Percentiles rank a stretch among this genome's conserved stretches.
These are phyloP conservation scores for Boletus vinaceobasis DNA, from an alignment of 768 basidiomycete species.

Conservation along the genomic window DNA sequence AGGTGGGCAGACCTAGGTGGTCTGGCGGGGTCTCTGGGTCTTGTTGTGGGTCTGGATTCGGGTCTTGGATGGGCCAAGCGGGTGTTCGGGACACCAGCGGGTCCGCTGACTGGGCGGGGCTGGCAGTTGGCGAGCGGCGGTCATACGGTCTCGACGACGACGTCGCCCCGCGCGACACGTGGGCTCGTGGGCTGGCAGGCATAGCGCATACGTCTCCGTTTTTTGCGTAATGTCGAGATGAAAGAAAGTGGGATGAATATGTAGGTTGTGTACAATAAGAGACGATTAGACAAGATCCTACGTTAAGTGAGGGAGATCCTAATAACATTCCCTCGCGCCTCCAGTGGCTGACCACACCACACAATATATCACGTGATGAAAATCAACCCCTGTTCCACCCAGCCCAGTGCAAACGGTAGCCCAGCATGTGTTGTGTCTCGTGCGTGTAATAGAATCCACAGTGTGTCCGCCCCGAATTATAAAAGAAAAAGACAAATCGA, in stretches of 20 bases:
- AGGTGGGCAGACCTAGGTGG: conserved; percentile 57
- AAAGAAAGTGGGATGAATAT: conserved; percentile 15
- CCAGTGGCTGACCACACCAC: conserved; percentile 29
- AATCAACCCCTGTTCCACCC: conserved; percentile 18
- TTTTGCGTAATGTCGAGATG: neutral
- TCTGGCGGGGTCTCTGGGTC: conserved; percentile 10
- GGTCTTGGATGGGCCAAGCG: neutral
- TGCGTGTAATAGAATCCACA: neutral
- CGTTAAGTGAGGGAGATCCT: conserved; percentile 2
- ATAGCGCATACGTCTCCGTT: conserved; percentile 4
- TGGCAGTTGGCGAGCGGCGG: conserved; percentile 11
- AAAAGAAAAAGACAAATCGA: neutral
- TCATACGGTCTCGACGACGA: conserved; percentile 23
- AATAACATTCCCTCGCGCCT: conserved; percentile 10
- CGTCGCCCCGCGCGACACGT: conserved; percentile 1
- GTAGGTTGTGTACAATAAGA: conserved; percentile 25
- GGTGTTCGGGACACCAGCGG: neutral
- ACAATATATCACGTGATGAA: conserved; percentile 29
- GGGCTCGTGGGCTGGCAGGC: conserved; percentile 20
- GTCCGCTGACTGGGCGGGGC: conserved; percentile 1
- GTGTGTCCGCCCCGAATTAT: neutral
- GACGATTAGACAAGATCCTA: conserved; percentile 19
- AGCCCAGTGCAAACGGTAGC: neutral
- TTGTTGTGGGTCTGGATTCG: neutral
- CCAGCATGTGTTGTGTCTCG: neutral